A percentile compares a stretch with the other conserved stretches of the same genome.
Evolutionary conservation across 352 stramenopile genomes (phyloP).

Genomic region (Lagenidium giganteum): DNA sequence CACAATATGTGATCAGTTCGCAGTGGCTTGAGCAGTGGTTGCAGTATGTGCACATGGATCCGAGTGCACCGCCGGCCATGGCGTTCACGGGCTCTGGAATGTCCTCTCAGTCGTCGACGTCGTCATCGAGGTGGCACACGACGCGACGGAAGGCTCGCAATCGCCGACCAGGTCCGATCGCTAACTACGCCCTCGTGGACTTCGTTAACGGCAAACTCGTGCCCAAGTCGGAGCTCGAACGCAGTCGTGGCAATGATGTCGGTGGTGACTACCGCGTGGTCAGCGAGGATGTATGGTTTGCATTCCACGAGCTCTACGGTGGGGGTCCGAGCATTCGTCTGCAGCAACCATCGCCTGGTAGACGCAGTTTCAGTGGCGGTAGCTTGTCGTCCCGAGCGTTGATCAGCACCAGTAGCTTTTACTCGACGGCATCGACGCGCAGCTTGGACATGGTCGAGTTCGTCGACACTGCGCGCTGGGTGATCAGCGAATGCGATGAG

Average conservation of each 20-base stretch:
- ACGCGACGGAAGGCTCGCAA: slow-evolving; percentile 3
- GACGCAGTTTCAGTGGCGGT: no score
- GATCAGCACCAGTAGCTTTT: no score
- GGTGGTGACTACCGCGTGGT: slow-evolving; percentile 56
- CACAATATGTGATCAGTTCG: slow-evolving; percentile 52
- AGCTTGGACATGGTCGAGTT: no score
- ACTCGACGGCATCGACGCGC: no score
- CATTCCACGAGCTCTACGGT: slow-evolving; percentile 53
- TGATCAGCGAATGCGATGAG: no score
- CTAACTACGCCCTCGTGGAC: slow-evolving; percentile 61
- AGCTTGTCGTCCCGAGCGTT: no score
- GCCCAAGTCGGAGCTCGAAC: slow-evolving; percentile 29
- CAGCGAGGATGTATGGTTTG: slow-evolving; percentile 61
- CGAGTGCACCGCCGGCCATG: neutral
- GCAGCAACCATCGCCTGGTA: no score
- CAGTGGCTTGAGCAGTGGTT: slow-evolving; percentile 66
- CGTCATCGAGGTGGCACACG: slow-evolving; percentile 2
- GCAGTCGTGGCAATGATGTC: slow-evolving; percentile 29
- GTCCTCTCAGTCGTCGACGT: neutral
- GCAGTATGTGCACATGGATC: slow-evolving; percentile 52
- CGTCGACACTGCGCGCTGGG: no score
- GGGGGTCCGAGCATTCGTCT: slow-evolving; percentile 59
- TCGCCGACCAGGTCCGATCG: slow-evolving; percentile 40
- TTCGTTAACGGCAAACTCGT: slow-evolving; percentile 63
- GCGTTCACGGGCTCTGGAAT: neutral